Base-by-base conservation (phyloP, 2,329 filamentous ascomycete species). In the Colletotrichum tabaci region DNA sequence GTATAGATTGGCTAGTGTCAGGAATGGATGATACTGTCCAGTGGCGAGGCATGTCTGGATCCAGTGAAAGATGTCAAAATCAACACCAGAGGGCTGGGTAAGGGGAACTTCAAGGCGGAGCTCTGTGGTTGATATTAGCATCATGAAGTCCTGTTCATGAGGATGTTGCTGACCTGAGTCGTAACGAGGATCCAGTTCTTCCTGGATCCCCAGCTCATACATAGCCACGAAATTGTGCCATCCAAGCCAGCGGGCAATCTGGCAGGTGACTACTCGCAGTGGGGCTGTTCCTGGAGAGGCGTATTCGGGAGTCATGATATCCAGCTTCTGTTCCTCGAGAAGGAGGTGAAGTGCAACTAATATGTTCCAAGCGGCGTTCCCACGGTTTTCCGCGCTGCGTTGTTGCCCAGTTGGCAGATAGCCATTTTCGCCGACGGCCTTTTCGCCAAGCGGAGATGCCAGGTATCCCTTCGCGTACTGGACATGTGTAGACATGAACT, bases 251-350 rank as follows among this genome's bases (percentile, higher is more conserved):
- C 88, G 85, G 1, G 92, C 90, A 67, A 99, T 86, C 79, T 98
- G 96, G 56, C 92, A 91, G 53, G 98, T 84, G 2, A 98, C 81
- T 18, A 93, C 91, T n/a, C 90, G 89, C 26, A 98, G 77, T 58
- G 88, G 85, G 12, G 81, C 79, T 35, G 84, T 82, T 0, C 86
- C 83, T 0, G 84, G 82, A 4, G 85, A 84, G 2, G 77, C 74
- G 49, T 83, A 82, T 61, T 87, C 85, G 0, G 85, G 82, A 0
- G 81, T 81, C 73, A 86, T 84, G 5, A 91, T 88, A 72, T 94
- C 90, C 2, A 99, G 87, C 78, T 97, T 98, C 73, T 93, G 88
- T 79, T 99, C 96, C 80, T 99, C 96, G 0, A 93, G 88, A n/a
- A 97, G 84, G 3, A 98, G 85, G 82, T 99, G 96, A 15, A 99